Percentiles rank a stretch among this genome's conserved stretches.
Conservation (phyloP, 129 eudicot genomes). For the carrot (Daucus carota) region DH1_v3.0 NC_030387.2:34595001-34595500, state of each 20-base stretch:
- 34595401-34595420: no score
- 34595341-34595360: constrained; percentile 32
- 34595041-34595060: neutral
- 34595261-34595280: constrained; percentile 59
- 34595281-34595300: constrained; percentile 96
- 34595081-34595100: constrained; percentile 43
- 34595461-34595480: no score
- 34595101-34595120: constrained; percentile 76
- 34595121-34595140: constrained; percentile 64
- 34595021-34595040: neutral
- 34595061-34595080: constrained; percentile 68
- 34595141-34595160: constrained; percentile 86
- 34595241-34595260: neutral
- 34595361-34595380: neutral
- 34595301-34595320: constrained; percentile 71
- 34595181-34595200: constrained; percentile 25
- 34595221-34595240: neutral
- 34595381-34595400: no score
- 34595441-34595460: no score
- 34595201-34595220: neutral
- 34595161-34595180: constrained; percentile 74
- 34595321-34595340: constrained; percentile 83
- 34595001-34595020: constrained; percentile 2
- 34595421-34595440: no score
- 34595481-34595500: no score